These are phyloP conservation scores for Hypericum androsaemum DNA, from an alignment of 345 rosid species.

Conservation along the genomic window DNA sequence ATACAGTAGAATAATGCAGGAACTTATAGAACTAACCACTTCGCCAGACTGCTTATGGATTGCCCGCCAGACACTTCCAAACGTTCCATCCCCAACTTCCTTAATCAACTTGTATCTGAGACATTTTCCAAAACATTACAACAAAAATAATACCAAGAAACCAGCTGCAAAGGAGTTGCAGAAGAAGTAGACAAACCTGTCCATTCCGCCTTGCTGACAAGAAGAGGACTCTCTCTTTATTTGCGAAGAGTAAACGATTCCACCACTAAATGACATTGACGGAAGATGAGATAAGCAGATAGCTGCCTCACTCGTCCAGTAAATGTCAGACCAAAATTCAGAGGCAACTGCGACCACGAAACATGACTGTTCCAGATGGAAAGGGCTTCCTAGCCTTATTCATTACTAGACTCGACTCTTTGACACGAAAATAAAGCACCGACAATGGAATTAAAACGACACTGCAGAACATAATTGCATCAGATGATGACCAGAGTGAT, in stretches of 20 bases:
- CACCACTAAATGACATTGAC: constrained; percentile 30
- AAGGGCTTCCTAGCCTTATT: constrained; percentile 46
- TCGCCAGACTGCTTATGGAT: constrained; percentile 73
- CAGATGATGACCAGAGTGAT: constrained; percentile 18
- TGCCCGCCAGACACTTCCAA: constrained; percentile 91
- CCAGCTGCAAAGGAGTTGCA: neutral
- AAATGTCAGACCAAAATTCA: constrained; percentile 30
- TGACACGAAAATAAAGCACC: constrained; percentile 21
- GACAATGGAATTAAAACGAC: constrained; percentile 18
- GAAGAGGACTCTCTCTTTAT: constrained; percentile 37
- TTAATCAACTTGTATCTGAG: constrained; percentile 69
- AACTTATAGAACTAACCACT: constrained; percentile 49
- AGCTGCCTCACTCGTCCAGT: constrained; percentile 24
- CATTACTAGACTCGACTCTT: constrained; percentile 31
- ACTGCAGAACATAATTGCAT: constrained; percentile 34
- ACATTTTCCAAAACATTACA: neutral
- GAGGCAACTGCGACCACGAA: constrained; percentile 15
- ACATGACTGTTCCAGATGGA: constrained; percentile 24
- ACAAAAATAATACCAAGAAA: constrained; percentile 1
- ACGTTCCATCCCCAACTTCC: constrained; percentile 96
- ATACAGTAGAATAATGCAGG: neutral
- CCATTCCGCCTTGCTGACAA: constrained; percentile 46
- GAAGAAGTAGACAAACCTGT: constrained; percentile 44
- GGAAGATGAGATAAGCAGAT: constrained; percentile 13
- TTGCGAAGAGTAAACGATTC: constrained; percentile 25